A percentile compares a stretch with the other conserved stretches of the same genome.
Evolutionary conservation across 176 grass and related monocot species (phyloP).

Genomic region (Lolium multiflorum): DNA sequence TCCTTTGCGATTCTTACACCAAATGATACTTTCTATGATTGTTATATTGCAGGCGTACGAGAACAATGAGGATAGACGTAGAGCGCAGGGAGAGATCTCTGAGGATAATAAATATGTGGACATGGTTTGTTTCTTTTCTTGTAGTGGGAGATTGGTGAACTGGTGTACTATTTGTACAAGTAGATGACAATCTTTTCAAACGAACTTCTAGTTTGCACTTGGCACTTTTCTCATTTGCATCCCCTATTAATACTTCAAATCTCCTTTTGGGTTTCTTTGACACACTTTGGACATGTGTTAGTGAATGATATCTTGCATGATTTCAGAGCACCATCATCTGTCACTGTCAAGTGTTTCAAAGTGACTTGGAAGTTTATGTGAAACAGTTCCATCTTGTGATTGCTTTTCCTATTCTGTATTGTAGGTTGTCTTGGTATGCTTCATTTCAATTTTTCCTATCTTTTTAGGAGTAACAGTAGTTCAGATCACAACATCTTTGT

Average conservation of each 20-base stretch:
- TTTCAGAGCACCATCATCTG: neutral
- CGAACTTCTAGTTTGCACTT: neutral
- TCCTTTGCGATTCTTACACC: constrained; percentile 27
- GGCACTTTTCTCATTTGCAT: constrained; percentile 4
- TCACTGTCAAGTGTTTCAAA: constrained; percentile 25
- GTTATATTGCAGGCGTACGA: constrained; percentile 67
- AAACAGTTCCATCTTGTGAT: constrained; percentile 13
- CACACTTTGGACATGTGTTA: neutral
- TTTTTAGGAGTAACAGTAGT: constrained; percentile 16
- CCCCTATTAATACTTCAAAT: constrained; percentile 16
- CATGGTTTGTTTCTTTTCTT: constrained; percentile 64
- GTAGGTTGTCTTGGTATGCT: constrained; percentile 19
- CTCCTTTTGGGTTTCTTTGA: constrained; percentile 7
- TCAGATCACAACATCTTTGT: constrained; percentile 3
- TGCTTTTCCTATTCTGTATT: neutral
- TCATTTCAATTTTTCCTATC: neutral
- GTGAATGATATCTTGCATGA: neutral
- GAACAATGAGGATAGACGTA: constrained; percentile 82
- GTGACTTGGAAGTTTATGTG: neutral
- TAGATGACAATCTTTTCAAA: constrained; percentile 22
- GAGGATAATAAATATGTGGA: constrained; percentile 74
- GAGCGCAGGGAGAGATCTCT: constrained; percentile 60
- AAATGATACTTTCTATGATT: constrained; percentile 33
- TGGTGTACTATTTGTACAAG: constrained; percentile 17
- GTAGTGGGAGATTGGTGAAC: constrained; percentile 3